phyloP scores from a whole-genome alignment of 768 basidiomycete genomes.

The Lactifluus echinatus region DNA sequence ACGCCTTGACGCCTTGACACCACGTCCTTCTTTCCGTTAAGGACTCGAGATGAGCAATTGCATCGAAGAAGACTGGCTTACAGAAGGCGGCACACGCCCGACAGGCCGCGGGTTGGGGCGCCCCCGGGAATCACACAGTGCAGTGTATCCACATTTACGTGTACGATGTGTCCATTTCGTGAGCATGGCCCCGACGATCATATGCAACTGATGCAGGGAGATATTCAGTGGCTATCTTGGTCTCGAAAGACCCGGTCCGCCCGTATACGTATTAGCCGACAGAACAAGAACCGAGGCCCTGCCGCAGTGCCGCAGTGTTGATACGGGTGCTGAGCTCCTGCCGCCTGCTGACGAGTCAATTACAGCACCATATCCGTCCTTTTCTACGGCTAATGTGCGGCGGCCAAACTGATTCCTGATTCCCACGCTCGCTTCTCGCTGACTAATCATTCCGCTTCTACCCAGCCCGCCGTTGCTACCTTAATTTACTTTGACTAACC shows the following conservation, averaged over 20 bases:
- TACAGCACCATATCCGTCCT: no score
- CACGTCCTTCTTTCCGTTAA: not conserved
- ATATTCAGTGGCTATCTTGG: not conserved
- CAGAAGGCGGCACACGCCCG: not conserved
- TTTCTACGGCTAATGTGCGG: no score
- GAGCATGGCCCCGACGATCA: not conserved
- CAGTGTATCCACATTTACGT: not conserved
- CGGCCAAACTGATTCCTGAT: no score
- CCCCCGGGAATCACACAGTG: not conserved
- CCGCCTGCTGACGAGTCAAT: no score
- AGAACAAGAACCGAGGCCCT: not conserved
- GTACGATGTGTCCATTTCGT: not conserved
- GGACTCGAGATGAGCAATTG: not conserved
- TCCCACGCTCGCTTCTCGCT: no score
- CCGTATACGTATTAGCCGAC: not conserved
- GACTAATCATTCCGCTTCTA: not conserved
- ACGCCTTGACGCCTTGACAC: not conserved
- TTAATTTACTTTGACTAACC: not conserved
- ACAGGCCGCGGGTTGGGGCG: not conserved
- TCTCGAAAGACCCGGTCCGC: not conserved
- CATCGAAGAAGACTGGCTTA: not conserved
- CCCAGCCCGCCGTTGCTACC: not conserved
- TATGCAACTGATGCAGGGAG: not conserved
- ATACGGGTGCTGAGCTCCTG: no score
- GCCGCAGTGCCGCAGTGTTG: not conserved